These are phyloP conservation scores for Chaetomiaceae sp. DNA, from an alignment of 2,329 filamentous ascomycete genomes.

Conservation along the genomic window DNA sequence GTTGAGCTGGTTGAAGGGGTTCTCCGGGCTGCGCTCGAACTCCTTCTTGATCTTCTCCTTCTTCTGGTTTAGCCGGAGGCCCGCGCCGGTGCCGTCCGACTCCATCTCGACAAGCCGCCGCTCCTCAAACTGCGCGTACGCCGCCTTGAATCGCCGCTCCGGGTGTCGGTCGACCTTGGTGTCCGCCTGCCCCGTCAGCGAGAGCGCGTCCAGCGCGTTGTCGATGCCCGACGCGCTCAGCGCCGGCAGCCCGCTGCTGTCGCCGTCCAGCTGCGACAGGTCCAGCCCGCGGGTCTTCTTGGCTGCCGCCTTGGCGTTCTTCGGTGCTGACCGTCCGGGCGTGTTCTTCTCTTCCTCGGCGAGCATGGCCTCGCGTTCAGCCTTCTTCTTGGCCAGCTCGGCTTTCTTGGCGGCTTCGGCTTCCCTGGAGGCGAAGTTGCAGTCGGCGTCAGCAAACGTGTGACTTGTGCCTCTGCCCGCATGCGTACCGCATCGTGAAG, in stretches of 20 bases:
- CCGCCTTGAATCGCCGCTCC: constrained; percentile 79
- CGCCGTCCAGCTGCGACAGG: constrained; percentile 65
- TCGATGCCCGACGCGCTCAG: constrained; percentile 87
- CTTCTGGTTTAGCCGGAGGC: constrained; percentile 75
- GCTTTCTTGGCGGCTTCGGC: constrained; percentile 78
- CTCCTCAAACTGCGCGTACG: constrained; percentile 77
- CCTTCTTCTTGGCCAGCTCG: constrained; percentile 80
- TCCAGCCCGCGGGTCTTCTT: constrained; percentile 70
- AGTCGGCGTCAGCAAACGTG: constrained; percentile 13
- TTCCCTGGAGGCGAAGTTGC: constrained; percentile 50
- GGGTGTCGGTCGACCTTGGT: constrained; percentile 82
- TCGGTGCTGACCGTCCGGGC: constrained; percentile 53
- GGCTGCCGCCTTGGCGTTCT: constrained; percentile 60
- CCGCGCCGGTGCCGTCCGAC: constrained; percentile 63
- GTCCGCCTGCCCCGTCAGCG: constrained; percentile 50
- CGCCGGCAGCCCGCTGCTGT: constrained; percentile 41
- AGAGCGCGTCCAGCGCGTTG: constrained; percentile 83
- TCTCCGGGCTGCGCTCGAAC: constrained; percentile 90
- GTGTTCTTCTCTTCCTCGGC: constrained; percentile 72
- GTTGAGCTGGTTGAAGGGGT: constrained; percentile 85
- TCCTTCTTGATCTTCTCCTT: constrained; percentile 81
- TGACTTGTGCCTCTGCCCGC: constrained; percentile 1
- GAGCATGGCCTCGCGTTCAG: constrained; percentile 77
- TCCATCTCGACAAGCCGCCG: constrained; percentile 79
- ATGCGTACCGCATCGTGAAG: background rate